Evolutionary conservation across 441 rosid genomes (phyloP).

Genomic region (Gossypium schwendimanii): DNA sequence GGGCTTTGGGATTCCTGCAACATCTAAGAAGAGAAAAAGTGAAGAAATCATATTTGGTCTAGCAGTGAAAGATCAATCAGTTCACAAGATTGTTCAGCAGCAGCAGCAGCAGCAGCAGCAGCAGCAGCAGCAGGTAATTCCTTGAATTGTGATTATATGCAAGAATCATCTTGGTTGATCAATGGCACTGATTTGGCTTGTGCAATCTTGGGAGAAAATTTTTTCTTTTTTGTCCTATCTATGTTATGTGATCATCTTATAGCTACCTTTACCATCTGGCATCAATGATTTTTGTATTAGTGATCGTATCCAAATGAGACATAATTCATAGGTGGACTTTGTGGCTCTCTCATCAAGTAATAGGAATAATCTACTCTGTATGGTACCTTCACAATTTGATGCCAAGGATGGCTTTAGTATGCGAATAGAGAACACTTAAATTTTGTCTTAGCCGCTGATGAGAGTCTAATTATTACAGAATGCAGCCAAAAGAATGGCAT

Average conservation of each 20-base stretch:
- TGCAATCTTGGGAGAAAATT: not conserved
- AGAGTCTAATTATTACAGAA: not conserved
- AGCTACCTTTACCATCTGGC: not conserved
- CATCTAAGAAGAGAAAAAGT: constrained; percentile 51
- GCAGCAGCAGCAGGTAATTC: constrained; percentile 31
- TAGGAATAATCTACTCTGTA: not conserved
- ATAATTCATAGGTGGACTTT: not conserved
- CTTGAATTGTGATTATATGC: constrained; percentile 11
- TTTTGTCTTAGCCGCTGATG: not conserved
- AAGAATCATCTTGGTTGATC: not conserved
- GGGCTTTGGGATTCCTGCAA: constrained; percentile 39
- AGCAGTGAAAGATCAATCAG: constrained; percentile 27
- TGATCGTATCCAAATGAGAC: not conserved
- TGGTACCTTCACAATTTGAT: not conserved
- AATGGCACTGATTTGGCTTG: not conserved
- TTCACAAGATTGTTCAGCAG: constrained; percentile 19
- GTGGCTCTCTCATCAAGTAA: not conserved
- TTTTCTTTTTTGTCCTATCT: not conserved
- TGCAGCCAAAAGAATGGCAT: not conserved
- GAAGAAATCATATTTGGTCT: constrained; percentile 33
- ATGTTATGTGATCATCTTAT: not conserved
- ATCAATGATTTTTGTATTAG: not conserved
- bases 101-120: constrained; percentile 15
- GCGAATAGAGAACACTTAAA: not conserved
- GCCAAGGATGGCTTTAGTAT: not conserved